Evolutionary conservation across 148 eudicot species (phyloP), one percentile per base, ranked within the genome.

Genomic region (Dysphania ambrosioides): DNA sequence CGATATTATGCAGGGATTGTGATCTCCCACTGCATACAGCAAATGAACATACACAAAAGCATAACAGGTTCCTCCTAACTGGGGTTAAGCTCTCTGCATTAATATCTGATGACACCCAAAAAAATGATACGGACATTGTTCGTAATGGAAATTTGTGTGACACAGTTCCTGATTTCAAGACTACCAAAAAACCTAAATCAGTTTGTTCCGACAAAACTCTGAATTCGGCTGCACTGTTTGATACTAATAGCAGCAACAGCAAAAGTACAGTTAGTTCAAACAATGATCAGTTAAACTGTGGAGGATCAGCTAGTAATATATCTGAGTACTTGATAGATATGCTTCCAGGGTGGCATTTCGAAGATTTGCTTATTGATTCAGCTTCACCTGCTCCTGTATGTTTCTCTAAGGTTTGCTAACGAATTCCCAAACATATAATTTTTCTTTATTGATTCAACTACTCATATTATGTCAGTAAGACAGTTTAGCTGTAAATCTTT

Each of bases 331-430:
- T 88, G 86, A 85, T 87, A 21, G 92, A 93, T 80, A 90, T 71
- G 76, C 64, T 87, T 40, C 97, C 97, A 3, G 96, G 92, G 30
- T 93, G 97, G 96, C 89, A 87, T 64, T 89, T 93, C 69, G 93
- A 93, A 68, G 96, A 93, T 42, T 77, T 93, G 24, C 57, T 83
- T 60, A 79, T 86, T 49, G 89, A 92, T 76, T 77, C 85, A 21
- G 62, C 86, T 36, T 63, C 87, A 51, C 62, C 82, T 35, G 0
- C 59, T 35, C 75, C 87, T 51, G 72, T 66, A 42, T 80, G 82
- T 68, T 77, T 83, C 63, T 71, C 23, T 6, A 78, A 90, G 93
- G 93, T 87, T 60, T 61, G 88, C 53, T 69, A 9, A 19, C 3
- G 6, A 49, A 70, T 6, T 34, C 36, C 1, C 10, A 49, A 2